Base-by-base conservation (phyloP, 768 basidiomycete species). In the Psilocybe sp. region DNA sequence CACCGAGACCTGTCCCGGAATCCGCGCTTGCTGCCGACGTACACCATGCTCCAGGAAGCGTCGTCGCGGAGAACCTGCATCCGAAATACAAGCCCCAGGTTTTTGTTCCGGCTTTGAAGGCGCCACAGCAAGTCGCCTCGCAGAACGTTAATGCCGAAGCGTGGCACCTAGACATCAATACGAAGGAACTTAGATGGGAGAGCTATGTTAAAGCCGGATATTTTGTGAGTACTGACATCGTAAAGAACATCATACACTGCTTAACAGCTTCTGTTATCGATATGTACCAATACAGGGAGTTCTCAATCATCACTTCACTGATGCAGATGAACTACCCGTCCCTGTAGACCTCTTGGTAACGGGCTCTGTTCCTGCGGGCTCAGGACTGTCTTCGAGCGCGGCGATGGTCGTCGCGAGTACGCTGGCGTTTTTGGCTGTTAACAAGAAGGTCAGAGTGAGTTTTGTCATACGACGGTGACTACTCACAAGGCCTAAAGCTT, bases 401-500 rank as follows among this genome's bases (percentile, higher is more conserved):
- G 93, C 93, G 0, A 87, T 96, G 82, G 90, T 93, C 32, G 90
- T 95, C 18, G 88, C 89, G 0, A 89, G 88, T 36, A 87, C 91
- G 0, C 72, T 95, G 28, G 81, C 87, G 0, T 90, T 94, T 63
- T 70, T 94, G 20, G 84, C 84, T 5, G 81, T 85, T 38, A 92
- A 94, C 53, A 80, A 80, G 46, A 84, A 90, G 61, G 78, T 76
- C 54, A 19, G 13, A 2, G 14, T 13, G 10, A 38, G 16, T 14
- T 33, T 49, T 14, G 8, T 44, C 47, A 41, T 12, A 41, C 40
- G 54, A 44, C 3, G 36, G 3, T 38, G 45, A 31, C 34, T 47
- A 9, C 33, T n/a, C 32, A 19, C 18, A 37, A 11, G 38, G 16
- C 19, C 12, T 38, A n/a, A 20, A 68, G 66, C 52, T 66, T 14